Evolutionary conservation across 768 basidiomycete species (phyloP), one percentile per base, ranked within the genome.

Genomic region (Austroboletus eburneus): DNA sequence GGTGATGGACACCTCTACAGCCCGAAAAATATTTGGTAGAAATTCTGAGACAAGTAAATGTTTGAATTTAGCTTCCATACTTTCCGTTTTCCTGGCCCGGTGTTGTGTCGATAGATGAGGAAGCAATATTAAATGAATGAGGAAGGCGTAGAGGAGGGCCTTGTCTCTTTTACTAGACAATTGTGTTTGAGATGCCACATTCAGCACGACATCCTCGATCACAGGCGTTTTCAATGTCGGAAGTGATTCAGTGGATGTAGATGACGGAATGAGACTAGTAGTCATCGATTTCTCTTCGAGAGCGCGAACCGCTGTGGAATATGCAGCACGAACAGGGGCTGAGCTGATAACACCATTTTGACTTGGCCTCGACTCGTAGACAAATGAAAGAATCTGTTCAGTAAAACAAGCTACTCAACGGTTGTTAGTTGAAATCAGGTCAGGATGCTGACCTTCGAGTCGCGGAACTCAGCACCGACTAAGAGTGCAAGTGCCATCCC

Each of bases 361-460:
- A 33, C 30, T 47, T 22, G 67, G 65, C 29, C 57, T 73, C 54
- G 53, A 68, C 45, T 76, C 74, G 41, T 72, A 78, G 9, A 87
- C 72, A 51, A 85, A 84, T 0, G 84, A 71, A 12, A 78, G 59
- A 32, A 85, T 75, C 85, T 85, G 53, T 39, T 7, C 14, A 24
- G 23, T 0, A 14, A 39, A n/a, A 24, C 8, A 22, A n/a, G n/a
- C n/a, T n/a, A 18, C 14, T 9, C 12, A 10, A 12, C 17, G 9
- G 10, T 38, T 27, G 9, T 14, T 16, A 10, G 25, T 5, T 23
- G 23, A 13, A 2, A 13, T 6, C 9, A 29, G 7, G n/a, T 40
- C 18, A 25, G 3, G 22, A 39, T 23, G 10, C 63, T 17, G 13
- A 79, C 85, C 71, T 85, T 86, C 0, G 77, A 77, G 53, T 86